Percentiles rank a stretch among this genome's conserved stretches.
Conservation (phyloP, 495 filamentous ascomycete genomes). For the Xylaria grammica region DNA sequence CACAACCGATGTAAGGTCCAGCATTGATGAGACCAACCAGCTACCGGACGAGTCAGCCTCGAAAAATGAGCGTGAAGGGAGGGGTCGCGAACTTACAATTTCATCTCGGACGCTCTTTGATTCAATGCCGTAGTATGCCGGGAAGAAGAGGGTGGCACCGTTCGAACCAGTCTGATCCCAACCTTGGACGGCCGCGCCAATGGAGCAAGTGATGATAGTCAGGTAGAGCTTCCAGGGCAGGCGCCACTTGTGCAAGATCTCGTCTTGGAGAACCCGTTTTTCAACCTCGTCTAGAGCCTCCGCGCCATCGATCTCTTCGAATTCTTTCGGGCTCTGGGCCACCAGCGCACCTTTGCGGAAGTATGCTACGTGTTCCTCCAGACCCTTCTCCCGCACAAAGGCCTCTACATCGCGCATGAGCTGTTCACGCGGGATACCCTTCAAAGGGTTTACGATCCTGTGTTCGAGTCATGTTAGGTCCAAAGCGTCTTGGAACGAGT, state of each 20-base stretch:
- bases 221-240: conserved; percentile 64
- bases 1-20: conserved; percentile 57
- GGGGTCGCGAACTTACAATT: conserved; percentile 40
- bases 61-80: background rate
- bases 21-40: conserved; percentile 58
- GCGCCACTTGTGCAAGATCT: conserved; percentile 68
- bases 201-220: conserved; percentile 71
- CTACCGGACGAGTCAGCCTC: conserved; percentile 18
- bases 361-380: conserved; percentile 54
- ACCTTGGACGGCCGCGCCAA: conserved; percentile 77
- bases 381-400: conserved; percentile 58
- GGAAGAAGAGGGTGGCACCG: conserved; percentile 75
- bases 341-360: conserved; percentile 68
- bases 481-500: conserved; percentile 9
- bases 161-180: conserved; percentile 79
- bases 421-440: conserved; percentile 55
- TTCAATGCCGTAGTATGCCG: conserved; percentile 49
- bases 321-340: conserved; percentile 62
- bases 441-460: conserved; percentile 65
- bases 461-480: conserved; percentile 11
- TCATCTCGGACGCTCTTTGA: conserved; percentile 53
- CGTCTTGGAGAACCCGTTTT: conserved; percentile 56
- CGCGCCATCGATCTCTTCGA: conserved; percentile 55
- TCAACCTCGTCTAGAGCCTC: conserved; percentile 62
- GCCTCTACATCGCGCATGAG: conserved; percentile 61